Evolutionary conservation across 2,329 filamentous ascomycete genomes (phyloP).

Genomic region (Fusarium verticillioides): DNA sequence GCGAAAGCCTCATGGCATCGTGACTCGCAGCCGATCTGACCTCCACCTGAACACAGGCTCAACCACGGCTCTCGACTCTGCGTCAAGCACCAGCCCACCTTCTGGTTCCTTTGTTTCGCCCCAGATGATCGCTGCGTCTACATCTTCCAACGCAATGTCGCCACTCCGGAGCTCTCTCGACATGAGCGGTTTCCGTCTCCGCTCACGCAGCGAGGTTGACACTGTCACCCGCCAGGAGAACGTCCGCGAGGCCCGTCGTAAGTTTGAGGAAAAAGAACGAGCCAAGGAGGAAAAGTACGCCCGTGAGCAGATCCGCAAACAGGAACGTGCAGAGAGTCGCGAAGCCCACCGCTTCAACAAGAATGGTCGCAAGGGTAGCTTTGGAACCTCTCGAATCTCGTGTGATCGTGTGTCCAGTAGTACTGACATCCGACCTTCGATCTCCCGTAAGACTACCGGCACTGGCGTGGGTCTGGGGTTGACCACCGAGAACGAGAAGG

Average conservation of each 20-base stretch:
- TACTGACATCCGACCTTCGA: conserved; percentile 45
- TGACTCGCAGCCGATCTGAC: conserved; percentile 59
- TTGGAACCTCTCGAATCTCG: conserved; percentile 47
- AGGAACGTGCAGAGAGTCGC: conserved; percentile 68
- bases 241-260: conserved; percentile 69
- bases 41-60: conserved; percentile 52
- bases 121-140: conserved; percentile 40
- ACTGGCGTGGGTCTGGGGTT: conserved; percentile 32
- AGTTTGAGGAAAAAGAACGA: conserved; percentile 71
- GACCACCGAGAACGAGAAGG: conserved; percentile 53
- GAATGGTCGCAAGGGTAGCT: conserved; percentile 55
- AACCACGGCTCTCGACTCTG: conserved; percentile 42
- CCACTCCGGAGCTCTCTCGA: conserved; percentile 70
- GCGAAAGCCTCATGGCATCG: conserved; percentile 53
- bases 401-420: conserved; percentile 49
- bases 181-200: conserved; percentile 65
- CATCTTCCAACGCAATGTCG: conserved; percentile 55
- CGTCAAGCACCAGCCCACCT: conserved; percentile 45
- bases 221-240: conserved; percentile 65
- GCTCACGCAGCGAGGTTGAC: conserved; percentile 70
- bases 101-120: conserved; percentile 42
- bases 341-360: conserved; percentile 64
- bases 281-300: conserved; percentile 72
- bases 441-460: conserved; percentile 45
- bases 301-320: conserved; percentile 66